phyloP scores from a whole-genome alignment of 768 basidiomycete species.

The Tricholoma matsutake region DNA sequence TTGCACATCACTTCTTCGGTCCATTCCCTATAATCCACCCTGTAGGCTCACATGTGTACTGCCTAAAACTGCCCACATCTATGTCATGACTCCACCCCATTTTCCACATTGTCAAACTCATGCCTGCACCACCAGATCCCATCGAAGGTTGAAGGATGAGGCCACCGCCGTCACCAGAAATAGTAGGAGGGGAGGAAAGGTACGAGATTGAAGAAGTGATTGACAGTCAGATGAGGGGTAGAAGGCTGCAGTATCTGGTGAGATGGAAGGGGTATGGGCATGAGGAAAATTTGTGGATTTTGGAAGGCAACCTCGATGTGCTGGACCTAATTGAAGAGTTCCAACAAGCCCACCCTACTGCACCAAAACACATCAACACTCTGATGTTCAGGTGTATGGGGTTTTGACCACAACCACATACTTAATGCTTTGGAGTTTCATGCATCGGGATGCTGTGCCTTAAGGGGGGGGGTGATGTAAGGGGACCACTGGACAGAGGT shows the following conservation, averaged over 20 bases:
- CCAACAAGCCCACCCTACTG: neutral
- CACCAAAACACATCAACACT: neutral
- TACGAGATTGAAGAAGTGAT: conserved; percentile 15
- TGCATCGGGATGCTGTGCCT: neutral
- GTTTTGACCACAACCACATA: neutral
- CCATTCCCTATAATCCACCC: too few species aligned
- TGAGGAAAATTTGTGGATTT: neutral
- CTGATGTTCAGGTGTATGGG: neutral
- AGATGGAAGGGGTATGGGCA: too few species aligned
- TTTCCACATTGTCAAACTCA: too few species aligned
- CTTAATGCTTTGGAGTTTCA: neutral
- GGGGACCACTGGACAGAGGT: too few species aligned
- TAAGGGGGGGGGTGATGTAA: too few species aligned
- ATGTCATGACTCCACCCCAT: too few species aligned
- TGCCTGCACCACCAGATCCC: neutral
- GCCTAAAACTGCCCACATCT: too few species aligned
- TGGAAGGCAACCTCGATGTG: neutral
- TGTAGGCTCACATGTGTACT: too few species aligned
- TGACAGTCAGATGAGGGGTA: too few species aligned
- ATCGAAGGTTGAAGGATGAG: conserved; percentile 1
- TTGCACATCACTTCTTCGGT: too few species aligned
- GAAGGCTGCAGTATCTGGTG: too few species aligned
- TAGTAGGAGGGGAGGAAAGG: conserved; percentile 4
- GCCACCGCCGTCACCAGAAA: conserved; percentile 8
- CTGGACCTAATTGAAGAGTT: neutral